phyloP scores from a whole-genome alignment of 371 early-diverging fungal species.

The Mucor plumbeus region DNA sequence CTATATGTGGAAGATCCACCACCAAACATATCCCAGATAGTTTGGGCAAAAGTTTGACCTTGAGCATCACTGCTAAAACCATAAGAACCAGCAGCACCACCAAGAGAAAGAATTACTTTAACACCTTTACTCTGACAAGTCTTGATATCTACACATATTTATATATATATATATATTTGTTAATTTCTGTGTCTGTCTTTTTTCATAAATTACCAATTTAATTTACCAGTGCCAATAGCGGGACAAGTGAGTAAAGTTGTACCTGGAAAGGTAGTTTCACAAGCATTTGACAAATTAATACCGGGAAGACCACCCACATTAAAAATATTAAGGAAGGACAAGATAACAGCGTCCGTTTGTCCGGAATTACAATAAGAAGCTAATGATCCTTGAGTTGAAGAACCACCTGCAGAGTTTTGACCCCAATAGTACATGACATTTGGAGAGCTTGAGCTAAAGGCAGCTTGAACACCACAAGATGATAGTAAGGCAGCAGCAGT shows the following conservation, averaged over 20 bases:
- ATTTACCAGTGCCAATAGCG: conserved; percentile 52
- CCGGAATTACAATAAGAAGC: conserved; percentile 61
- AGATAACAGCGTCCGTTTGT: conserved; percentile 56
- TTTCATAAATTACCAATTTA: background rate
- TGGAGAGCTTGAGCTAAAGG: conserved; percentile 13
- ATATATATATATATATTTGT: background rate
- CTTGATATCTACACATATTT: conserved; percentile 69
- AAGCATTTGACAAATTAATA: conserved; percentile 67
- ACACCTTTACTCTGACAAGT: conserved; percentile 68
- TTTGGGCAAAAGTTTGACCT: conserved; percentile 59
- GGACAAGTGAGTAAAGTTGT: conserved; percentile 63
- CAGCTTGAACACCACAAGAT: conserved; percentile 23
- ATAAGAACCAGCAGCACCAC: conserved; percentile 72
- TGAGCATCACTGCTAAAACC: conserved; percentile 57
- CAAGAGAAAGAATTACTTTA: conserved; percentile 67
- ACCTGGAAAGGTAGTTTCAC: conserved; percentile 56
- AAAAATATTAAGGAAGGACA: conserved; percentile 66
- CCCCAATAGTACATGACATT: conserved; percentile 43
- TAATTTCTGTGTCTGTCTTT: background rate
- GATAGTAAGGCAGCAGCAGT: conserved; percentile 9
- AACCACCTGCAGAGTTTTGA: conserved; percentile 41
- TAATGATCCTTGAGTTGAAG: conserved; percentile 43
- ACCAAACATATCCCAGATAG: conserved; percentile 69
- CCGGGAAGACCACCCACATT: conserved; percentile 52
- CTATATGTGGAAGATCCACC: conserved; percentile 53